Base-by-base conservation (phyloP, 2,329 filamentous ascomycete species). In the Akanthomyces uredinophilus region DNA sequence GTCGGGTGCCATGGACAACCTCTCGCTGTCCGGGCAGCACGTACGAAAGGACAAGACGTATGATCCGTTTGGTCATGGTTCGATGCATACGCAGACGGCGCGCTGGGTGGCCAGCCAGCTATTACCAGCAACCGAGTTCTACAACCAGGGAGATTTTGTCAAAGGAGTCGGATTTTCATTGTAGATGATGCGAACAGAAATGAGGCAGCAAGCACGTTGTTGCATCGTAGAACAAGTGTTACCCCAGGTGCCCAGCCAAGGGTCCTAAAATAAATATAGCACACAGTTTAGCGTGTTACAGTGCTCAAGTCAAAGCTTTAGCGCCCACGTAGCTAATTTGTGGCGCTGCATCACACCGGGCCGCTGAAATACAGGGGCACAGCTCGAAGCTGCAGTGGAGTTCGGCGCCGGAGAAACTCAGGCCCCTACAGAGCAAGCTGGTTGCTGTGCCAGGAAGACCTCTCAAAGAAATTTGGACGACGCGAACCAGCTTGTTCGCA, bases 51-150 rank as follows among this genome's bases (percentile, higher is more conserved):
- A 86, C 64, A 79, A 76, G 65, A 75, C 74, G 2, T 66, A 74
- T 16, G 73, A 77, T 62, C 83, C 84, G 0, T 85, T 86, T 67
- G 84, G 84, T 0, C 75, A 83, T 60, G 84, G 84, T 0, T 83
- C 79, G 52, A 73, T 75, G 65, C 85, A 88, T 65, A 78, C 84
- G 0, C 78, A 77, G 47, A 88, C 85, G n/a, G 85, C 82, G 16
- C 76, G 84, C 64, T 88, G 84, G 84, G 81, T 87, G 24, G 77
- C 76, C 1, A 77, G 79, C 35, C 73, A 83, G 68, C 65, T 88
- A 43, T 65, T 87, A 20, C 80, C 82, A 0, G 65, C 65, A 1
- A 74, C 79, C 1, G 71, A 74, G 58, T 86, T 83, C 76, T 83
- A 78, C 64, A 77, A 82, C 63, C 77, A 78, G 35, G 84, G 83